phyloP scores from a whole-genome alignment of 2,329 filamentous ascomycete genomes.

The Talaromyces sp. region DNA sequence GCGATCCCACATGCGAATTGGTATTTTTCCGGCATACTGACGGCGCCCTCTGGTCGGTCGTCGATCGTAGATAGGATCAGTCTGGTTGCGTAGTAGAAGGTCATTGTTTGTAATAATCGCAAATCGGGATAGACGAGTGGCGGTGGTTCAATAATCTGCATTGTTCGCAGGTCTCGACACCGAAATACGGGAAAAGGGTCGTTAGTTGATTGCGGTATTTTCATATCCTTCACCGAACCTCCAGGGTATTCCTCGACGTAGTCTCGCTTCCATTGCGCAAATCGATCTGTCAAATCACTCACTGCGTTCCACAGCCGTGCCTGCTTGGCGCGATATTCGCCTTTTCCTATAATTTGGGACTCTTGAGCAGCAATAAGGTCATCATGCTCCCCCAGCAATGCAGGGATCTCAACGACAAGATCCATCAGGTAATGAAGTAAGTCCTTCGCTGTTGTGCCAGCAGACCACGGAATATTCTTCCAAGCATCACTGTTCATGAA shows the following conservation, averaged over 20 bases:
- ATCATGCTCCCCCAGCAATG: slow-evolving; percentile 31
- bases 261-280: slow-evolving; percentile 31
- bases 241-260: slow-evolving; percentile 32
- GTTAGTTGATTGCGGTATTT: slow-evolving; percentile 21
- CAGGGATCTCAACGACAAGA: slow-evolving; percentile 34
- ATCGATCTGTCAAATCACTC: slow-evolving; percentile 29
- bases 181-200: slow-evolving; percentile 34
- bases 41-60: slow-evolving; percentile 28
- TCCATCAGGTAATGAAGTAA: slow-evolving; percentile 38
- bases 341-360: slow-evolving; percentile 25
- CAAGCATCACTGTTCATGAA: slow-evolving; percentile 38
- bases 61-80: slow-evolving; percentile 36
- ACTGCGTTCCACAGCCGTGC: slow-evolving; percentile 34
- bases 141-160: slow-evolving; percentile 29
- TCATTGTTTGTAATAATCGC: slow-evolving; percentile 37
- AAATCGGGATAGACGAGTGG: slow-evolving; percentile 35
- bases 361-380: slow-evolving; percentile 26
- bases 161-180: slow-evolving; percentile 34
- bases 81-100: slow-evolving; percentile 32
- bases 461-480: slow-evolving; percentile 40
- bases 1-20: slow-evolving; percentile 35
- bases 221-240: slow-evolving; percentile 28
- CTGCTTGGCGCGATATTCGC: slow-evolving; percentile 34
- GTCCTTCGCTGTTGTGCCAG: slow-evolving; percentile 35
- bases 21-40: slow-evolving; percentile 33